These are phyloP conservation scores for Thelonectria discophora DNA, from an alignment of 2,329 filamentous ascomycete species.

Conservation along the genomic window DNA sequence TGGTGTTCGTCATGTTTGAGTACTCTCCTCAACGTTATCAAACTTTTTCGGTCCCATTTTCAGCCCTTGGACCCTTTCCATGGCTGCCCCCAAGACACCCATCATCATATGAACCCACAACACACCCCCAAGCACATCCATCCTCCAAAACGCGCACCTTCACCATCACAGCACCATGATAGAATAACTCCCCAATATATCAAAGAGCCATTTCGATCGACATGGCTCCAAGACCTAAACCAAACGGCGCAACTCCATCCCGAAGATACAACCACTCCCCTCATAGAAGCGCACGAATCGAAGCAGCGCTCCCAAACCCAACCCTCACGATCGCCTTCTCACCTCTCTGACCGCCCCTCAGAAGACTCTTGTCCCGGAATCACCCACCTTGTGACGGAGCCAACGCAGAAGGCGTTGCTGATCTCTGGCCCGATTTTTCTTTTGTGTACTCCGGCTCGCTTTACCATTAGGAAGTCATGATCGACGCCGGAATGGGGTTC, in stretches of 20 bases:
- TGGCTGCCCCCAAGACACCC: not conserved
- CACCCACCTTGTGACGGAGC: too few relatives aligned
- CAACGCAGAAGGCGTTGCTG: not conserved
- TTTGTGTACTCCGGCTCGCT: not conserved
- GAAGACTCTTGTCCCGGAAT: too few relatives aligned
- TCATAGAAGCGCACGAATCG: not conserved
- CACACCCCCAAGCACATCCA: too few relatives aligned
- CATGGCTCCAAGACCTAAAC: not conserved
- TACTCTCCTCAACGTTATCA: not conserved
- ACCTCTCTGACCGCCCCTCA: too few relatives aligned
- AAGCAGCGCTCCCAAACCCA: not conserved
- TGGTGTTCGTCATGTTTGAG: too few relatives aligned
- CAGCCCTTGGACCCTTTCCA: not conserved
- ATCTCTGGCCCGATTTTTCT: not conserved
- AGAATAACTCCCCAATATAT: not conserved
- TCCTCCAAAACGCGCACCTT: too few relatives aligned
- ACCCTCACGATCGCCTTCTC: not conserved
- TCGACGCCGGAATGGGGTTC: constrained; percentile 14
- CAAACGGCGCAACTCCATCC: not conserved
- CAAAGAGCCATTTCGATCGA: not conserved
- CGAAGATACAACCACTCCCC: not conserved
- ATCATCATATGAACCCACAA: not conserved
- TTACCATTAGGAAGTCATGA: not conserved
- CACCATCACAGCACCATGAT: too few relatives aligned
- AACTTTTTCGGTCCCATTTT: not conserved